Percentiles rank a stretch among this genome's conserved stretches.
These are phyloP conservation scores for Candida parachauliodes DNA, from an alignment of 805 yeast genomes.

Conservation along the genomic window DNA sequence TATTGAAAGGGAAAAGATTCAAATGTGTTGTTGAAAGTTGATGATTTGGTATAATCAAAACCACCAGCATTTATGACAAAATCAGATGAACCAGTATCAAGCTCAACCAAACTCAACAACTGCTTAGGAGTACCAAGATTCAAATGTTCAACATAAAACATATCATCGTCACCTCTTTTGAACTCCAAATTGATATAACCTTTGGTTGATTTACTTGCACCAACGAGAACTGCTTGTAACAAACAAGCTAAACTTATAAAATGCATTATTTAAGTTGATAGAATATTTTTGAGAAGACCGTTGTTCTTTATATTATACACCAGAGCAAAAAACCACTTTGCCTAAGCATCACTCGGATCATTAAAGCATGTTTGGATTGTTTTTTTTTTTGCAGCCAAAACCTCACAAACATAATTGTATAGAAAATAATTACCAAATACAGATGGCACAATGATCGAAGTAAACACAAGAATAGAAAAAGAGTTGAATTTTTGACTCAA, in stretches of 20 bases:
- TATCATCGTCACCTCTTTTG: conserved; percentile 2
- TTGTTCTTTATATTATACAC: too few relatives aligned
- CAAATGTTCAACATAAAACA: conserved; percentile 12
- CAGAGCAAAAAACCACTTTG: too few relatives aligned
- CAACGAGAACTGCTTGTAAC: not conserved
- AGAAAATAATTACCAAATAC: conserved; percentile 2
- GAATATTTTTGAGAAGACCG: too few relatives aligned
- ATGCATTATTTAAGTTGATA: too few relatives aligned
- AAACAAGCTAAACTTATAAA: not conserved
- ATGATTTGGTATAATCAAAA: conserved; percentile 6
- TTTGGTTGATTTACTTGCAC: not conserved
- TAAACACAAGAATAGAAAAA: not conserved
- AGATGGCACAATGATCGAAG: conserved; percentile 1
- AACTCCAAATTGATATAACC: conserved; percentile 5
- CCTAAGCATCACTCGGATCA: not conserved
- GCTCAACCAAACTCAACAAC: conserved; percentile 6
- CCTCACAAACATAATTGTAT: not conserved
- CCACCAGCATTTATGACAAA: conserved; percentile 7
- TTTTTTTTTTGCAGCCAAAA: conserved; percentile 5
- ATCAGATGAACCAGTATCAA: conserved; percentile 16
- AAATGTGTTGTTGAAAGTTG: conserved; percentile 9
- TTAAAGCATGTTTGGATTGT: too few relatives aligned
- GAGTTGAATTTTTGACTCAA: too few relatives aligned
- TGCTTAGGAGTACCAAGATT: conserved; percentile 15
- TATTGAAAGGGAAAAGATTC: not conserved